phyloP scores from a whole-genome alignment of 495 filamentous ascomycete species.

The Glutinoglossum americanum region DNA sequence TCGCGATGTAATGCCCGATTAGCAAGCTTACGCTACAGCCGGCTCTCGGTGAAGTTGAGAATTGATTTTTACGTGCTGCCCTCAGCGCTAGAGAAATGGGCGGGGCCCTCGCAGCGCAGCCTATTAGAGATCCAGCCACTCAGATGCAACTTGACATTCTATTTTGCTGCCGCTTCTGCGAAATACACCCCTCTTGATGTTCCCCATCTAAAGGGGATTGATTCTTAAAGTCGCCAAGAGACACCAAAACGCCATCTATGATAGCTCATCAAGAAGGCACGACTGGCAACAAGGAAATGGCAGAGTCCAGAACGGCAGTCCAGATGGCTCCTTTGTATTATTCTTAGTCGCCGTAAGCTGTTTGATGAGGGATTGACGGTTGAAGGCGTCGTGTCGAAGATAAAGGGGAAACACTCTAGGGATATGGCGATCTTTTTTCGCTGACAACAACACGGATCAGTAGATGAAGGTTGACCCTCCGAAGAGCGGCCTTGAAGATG shows the following conservation, averaged over 20 bases:
- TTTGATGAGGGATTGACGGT: conserved; percentile 85
- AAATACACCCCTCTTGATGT: conserved; percentile 99
- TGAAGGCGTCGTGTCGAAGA: conserved; percentile 68
- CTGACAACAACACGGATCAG: conserved; percentile 91
- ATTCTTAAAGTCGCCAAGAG: conserved; percentile 89
- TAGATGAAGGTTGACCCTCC: conserved; percentile 53
- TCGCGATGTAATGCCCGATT: conserved; percentile 63
- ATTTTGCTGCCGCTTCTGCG: conserved; percentile 97
- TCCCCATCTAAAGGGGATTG: conserved; percentile 95
- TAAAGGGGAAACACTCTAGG: conserved; percentile 69
- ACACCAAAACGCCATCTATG: conserved; percentile 98
- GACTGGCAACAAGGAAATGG: conserved; percentile 44
- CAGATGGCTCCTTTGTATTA: conserved; percentile 82
- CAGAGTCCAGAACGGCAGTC: conserved; percentile 70
- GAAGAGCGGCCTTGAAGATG: conserved; percentile 51
- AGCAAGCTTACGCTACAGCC: conserved; percentile 87
- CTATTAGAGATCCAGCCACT: conserved; percentile 94
- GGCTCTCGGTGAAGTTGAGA: conserved; percentile 78
- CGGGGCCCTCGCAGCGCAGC: conserved; percentile 90
- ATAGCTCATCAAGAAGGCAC: conserved; percentile 53
- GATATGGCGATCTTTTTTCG: conserved; percentile 89
- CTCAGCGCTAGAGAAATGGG: conserved; percentile 96
- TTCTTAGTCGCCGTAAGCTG: conserved; percentile 80
- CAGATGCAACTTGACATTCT: conserved; percentile 99
- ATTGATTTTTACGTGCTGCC: conserved; percentile 53